Base-by-base conservation (phyloP, 805 yeast species). In the Isabelozyma gotoi region DNA sequence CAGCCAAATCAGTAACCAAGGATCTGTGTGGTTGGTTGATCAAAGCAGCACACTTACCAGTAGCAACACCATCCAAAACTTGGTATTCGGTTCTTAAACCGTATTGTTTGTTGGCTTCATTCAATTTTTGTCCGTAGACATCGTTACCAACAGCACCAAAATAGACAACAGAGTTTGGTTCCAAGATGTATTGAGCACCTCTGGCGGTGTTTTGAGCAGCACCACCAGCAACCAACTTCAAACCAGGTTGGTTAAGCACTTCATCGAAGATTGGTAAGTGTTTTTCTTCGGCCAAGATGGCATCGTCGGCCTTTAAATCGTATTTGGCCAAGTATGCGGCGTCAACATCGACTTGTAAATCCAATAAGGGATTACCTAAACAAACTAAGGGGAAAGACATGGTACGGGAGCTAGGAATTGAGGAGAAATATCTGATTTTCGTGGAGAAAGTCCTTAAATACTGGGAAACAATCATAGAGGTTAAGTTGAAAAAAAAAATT, bases 131-230 rank as follows among this genome's bases (percentile, higher is more conserved):
- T 46, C 94, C 82, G 70, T 84, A 92, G 56, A 83, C 78, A 69
- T 94, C 99, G 56, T 87, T 79, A 62, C 99, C 99, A 49, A 92
- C 98, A 40, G 96, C 85, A 43, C 99, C 99, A 63, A 92, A 88
- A 77, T 94, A 94, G 42, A 85, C 85, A 44, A 94, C 98, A 24
- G 92, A 82, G 55, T 81, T 68, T 38, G 73, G 67, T 47, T 97
- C 97, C 40, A 94, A 78, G 44, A 89, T 68, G 72, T 88, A 92
- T 63, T 92, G 97, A 40, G 98, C 98, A 62, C 96, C 99, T 73
- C 99, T 84, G 45, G 98, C 97, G 51, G 98, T 82, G 77, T 94
- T 94, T 75, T 94, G 99, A 48, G 97, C 99, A 59, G 99, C 99
- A 66, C 99, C 99, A 56, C 99, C 99, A 49, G 99, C 99, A 55